Evolutionary conservation across 441 rosid genomes (phyloP).

Genomic region (Bocquillonia castaneifolia): DNA sequence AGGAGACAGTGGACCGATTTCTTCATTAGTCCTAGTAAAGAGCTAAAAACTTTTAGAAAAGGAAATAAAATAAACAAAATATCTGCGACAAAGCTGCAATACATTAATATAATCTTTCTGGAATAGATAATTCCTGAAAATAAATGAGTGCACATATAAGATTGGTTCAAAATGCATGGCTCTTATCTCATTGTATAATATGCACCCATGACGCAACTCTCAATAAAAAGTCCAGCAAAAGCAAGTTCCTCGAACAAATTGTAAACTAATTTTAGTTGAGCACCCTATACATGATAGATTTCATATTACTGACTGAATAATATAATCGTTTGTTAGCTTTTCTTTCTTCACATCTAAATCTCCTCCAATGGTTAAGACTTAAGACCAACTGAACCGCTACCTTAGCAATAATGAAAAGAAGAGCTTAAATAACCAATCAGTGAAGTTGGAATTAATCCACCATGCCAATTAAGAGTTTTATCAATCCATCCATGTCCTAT

Average conservation of each 20-base stretch:
- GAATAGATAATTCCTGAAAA: background rate
- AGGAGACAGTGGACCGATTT: conserved; percentile 70
- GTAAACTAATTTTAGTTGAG: background rate
- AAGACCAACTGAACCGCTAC: background rate
- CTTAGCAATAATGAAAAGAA: background rate
- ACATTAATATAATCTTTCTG: background rate
- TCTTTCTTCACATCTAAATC: background rate
- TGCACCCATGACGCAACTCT: background rate
- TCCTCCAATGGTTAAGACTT: background rate
- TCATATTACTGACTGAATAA: background rate
- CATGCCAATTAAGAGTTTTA: background rate
- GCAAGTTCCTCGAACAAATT: background rate
- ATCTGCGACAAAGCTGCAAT: background rate
- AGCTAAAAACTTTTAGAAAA: background rate
- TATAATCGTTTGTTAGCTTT: background rate
- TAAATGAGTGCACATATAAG: background rate
- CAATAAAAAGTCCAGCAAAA: background rate
- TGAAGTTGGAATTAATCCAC: background rate
- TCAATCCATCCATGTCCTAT: conserved; percentile 3
- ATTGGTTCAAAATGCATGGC: background rate
- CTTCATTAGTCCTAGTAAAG: conserved; percentile 56
- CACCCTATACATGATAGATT: background rate
- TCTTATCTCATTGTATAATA: background rate
- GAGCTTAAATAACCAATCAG: background rate
- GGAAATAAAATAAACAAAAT: conserved; percentile 8